Conservation (phyloP, 2,329 filamentous ascomycete genomes). For the Hypoxylon sp. region DNA sequence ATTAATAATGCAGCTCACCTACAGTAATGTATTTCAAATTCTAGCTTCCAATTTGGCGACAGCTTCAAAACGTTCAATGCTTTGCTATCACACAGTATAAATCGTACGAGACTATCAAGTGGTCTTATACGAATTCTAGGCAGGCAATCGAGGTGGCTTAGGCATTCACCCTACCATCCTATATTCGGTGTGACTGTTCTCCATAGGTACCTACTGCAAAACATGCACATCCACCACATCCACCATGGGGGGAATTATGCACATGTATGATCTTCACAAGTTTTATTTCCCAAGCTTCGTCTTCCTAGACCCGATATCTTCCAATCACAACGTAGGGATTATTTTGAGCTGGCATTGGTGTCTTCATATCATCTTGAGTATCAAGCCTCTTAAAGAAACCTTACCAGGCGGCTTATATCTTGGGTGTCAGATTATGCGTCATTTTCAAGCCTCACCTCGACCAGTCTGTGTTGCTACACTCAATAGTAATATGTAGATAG, state of each 20-base stretch:
- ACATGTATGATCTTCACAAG: conserved; percentile 24
- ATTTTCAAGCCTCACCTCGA: conserved; percentile 20
- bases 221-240: conserved; percentile 20
- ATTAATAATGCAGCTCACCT: conserved; percentile 17
- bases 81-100: background rate
- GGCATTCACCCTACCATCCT: conserved; percentile 2
- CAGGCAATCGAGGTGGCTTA: conserved; percentile 12
- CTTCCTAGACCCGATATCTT: conserved; percentile 11
- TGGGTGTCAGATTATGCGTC: conserved; percentile 8
- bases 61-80: background rate
- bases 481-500: background rate
- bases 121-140: conserved; percentile 14
- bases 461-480: background rate
- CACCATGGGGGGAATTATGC: conserved; percentile 20
- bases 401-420: background rate
- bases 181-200: conserved; percentile 39
- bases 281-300: conserved; percentile 11
- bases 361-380: conserved; percentile 2
- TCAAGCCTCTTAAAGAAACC: background rate
- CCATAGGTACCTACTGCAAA: conserved; percentile 34
- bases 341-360: conserved; percentile 1
- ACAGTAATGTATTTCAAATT: background rate
- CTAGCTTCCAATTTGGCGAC: background rate
- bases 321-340: conserved; percentile 20
- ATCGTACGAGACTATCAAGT: conserved; percentile 3